Evolutionary conservation across 371 early-diverging fungal genomes (phyloP), one percentile per base, ranked within the genome.

Genomic region (Actinomucor elegans): DNA sequence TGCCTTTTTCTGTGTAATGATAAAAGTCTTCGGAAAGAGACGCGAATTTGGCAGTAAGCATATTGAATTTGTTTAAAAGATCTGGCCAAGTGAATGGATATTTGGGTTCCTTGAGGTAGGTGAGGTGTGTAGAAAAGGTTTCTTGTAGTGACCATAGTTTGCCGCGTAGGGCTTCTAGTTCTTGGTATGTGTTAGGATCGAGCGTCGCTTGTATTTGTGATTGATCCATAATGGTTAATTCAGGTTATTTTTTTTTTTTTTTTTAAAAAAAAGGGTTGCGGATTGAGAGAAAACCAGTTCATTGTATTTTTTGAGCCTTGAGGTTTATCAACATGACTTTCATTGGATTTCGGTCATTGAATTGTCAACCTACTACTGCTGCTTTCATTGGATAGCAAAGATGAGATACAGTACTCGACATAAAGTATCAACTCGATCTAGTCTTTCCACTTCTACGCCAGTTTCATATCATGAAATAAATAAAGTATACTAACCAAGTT

Each of bases 51-150:
- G 84, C 84, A 2, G 83, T 84, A 27, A 85, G 58, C 66, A 83
- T 81, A 59, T 85, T 85, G 75, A 85, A 85, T 62, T 85, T 85
- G 72, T 81, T 85, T 27, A 85, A 65, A 15, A 85, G 65, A 60
- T 80, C 80, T 1, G 80, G 80, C 80, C 80, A 76, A 1, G 67
- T 73, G 32, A 74, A 71, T 1, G 69, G 71, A 38, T 65, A 75
- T 48, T 75, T 70, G 3, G 77, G 75, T 41, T 75, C 74, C 45
- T 71, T 74, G 6, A 76, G 41, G 40, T 72, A 76, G 4, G 71
- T 58, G 27, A 79, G 68, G 29, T 76, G 76, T 1, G 72, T 64
- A 6, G 64, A 44, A 41, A 85, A 79, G 2, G 84, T 80, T 49
- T 85, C 86, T 68, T 83, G 83, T n/a, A 85, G 66, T 18, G 82